Evolutionary conservation across 2,329 filamentous ascomycete species (phyloP), one percentile per base, ranked within the genome.

Genomic region (Gnomoniopsis smithogilvyi): DNA sequence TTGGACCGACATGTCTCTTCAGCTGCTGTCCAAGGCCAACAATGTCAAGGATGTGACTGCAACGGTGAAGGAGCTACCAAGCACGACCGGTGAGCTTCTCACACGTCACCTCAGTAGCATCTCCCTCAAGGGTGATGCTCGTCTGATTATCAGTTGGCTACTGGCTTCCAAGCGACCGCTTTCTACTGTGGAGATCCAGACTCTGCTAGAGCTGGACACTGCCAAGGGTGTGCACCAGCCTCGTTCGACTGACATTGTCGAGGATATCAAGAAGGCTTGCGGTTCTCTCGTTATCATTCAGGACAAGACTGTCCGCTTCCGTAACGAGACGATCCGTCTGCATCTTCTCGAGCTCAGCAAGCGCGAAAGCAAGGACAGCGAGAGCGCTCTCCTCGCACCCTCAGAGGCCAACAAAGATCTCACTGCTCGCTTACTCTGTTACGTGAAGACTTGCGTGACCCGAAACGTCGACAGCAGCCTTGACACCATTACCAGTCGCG

Each of bases 301-400:
- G 19, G 62, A 64, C 49, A 62, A 64, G 58, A 62, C 54, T 30
- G 62, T 64, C 17, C 60, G 60, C 21, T 64, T 64, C 60, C 60
- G 62, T 24, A 64, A 64, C 33, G 62, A 64, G 54, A 48, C 60
- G 21, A 43, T 64, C 7, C 62, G 62, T 21, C 60, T 62, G 48
- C 51, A 64, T 24, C 62, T 64, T 7, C 60, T 64, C 3, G 60
- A 64, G 36, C 57, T 58, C 47, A 64, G 54, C 60, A 60, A 60
- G 57, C 59, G 57, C 57, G 60, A 62, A 50, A 57, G 8, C 38
- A 60, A 62, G 57, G 60, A 62, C 14, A 19, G n/a, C n/a, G 56
- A 64, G 60, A 51, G n/a, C 46, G 51, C 55, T 26, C 58, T 64
- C 10, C 51, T 62, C 15, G 24, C 47, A 26, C 54, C 41, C 14